Evolutionary conservation across 1,139 yeast species (phyloP), one percentile per base, ranked within the genome.

Genomic region (Candida sp.): DNA sequence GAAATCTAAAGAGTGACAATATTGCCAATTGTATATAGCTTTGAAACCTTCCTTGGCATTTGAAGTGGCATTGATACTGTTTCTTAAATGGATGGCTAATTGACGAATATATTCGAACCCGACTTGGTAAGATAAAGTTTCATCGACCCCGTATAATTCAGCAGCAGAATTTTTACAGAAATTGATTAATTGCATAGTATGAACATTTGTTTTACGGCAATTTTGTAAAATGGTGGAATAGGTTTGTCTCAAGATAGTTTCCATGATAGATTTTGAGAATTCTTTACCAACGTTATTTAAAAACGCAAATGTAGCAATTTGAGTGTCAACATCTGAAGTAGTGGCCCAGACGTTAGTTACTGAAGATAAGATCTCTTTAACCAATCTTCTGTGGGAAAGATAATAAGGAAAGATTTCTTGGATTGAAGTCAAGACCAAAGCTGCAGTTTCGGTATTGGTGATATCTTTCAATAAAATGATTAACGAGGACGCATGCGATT

Each of bases 81-180:
- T 83, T 72, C 98, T 83, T 55, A 95, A 77, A 60, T 90, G 97
- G 45, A 95, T 82, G 9, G 99, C 98, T 57, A 91, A 74, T 63
- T 93, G 98, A 67, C 99, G 85, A 45, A 95, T 76, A 59, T 81
- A 90, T 64, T 93, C 97, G 62, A 93, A 95, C 2, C 97, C 97
- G 51, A 86, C 74, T 63, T 89, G 96, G 63, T 90, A 95, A 2
- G 96, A 79, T 42, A 86, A 65, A 22, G 71, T 71, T 49, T 81
- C 82, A 59, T 91, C 93, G 49, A 89, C 75, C 8, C 85, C 86
- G 61, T 81, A 93, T 49, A 95, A 72, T 56, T 87, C 93, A 37
- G 89, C 82, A 36, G 89, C 87, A 5, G 97, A 86, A 66, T 93
- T 90, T 68, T 93, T 93, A 66, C 91, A 91, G 66, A 91, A 86